These are phyloP conservation scores for Aspergillus neotritici DNA, from an alignment of 2,329 filamentous ascomycete genomes.

Conservation along the genomic window DNA sequence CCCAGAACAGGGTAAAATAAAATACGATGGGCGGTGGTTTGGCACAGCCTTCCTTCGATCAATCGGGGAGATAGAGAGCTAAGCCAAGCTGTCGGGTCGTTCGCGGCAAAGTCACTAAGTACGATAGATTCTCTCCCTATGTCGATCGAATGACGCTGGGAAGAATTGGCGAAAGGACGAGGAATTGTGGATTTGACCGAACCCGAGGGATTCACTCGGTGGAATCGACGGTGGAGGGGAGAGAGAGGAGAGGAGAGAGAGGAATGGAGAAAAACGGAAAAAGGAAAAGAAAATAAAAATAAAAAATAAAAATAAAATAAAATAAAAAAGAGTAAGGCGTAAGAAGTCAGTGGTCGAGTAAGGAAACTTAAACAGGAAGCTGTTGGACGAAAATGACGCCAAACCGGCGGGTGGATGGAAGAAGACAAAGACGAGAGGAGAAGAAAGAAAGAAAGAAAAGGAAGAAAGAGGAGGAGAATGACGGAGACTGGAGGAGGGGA, in stretches of 20 bases:
- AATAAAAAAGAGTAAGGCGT: constrained; percentile 7
- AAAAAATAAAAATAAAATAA: constrained; percentile 5
- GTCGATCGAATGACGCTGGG: constrained; percentile 7
- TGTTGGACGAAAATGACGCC: background rate
- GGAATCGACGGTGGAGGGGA: background rate
- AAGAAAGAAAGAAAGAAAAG: constrained; percentile 2
- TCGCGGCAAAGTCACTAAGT: constrained; percentile 5
- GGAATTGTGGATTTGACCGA: too few species aligned
- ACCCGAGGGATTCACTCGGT: too few species aligned
- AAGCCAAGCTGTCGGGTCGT: constrained; percentile 21
- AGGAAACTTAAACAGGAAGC: background rate
- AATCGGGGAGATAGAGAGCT: constrained; percentile 10
- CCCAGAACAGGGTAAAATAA: constrained; percentile 5
- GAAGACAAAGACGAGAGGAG: constrained; percentile 1
- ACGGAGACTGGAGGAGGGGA: background rate
- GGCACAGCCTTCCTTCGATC: constrained; percentile 11
- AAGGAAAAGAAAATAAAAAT: background rate
- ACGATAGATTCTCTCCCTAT: background rate
- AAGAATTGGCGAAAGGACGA: too few species aligned
- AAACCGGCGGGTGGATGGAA: background rate
- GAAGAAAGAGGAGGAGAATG: background rate
- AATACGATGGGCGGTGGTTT: constrained; percentile 8
- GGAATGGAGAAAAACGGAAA: background rate
- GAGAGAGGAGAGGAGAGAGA: background rate
- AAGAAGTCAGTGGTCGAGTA: constrained; percentile 2